Conservation (phyloP, 768 basidiomycete species). For the Lactifluus volemus region DNA sequence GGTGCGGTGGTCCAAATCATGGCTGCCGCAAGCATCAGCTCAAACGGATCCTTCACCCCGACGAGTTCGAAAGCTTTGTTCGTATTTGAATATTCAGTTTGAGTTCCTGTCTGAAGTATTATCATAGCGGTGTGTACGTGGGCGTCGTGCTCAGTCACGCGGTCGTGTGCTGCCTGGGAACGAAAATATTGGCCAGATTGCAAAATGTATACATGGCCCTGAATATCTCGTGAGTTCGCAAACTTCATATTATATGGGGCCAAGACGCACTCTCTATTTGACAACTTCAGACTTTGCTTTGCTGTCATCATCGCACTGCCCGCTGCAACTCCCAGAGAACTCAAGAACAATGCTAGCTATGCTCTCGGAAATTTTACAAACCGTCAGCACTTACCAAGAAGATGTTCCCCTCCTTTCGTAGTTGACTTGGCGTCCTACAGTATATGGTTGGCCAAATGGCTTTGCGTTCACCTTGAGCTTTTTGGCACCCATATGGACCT, state of each 20-base stretch:
- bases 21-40: conserved; percentile 38
- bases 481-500: conserved; percentile 38
- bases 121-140: conserved; percentile 50
- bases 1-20: conserved; percentile 51
- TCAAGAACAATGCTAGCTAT: conserved; percentile 32
- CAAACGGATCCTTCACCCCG: conserved; percentile 30
- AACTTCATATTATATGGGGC: neutral
- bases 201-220: conserved; percentile 68
- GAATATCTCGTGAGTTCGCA: conserved; percentile 48
- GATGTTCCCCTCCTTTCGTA: no score
- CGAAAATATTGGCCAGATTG: conserved; percentile 53
- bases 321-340: conserved; percentile 31
- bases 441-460: conserved; percentile 35
- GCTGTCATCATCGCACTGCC: conserved; percentile 53
- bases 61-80: conserved; percentile 40
- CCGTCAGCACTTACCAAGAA: conserved; percentile 17
- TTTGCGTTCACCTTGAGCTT: conserved; percentile 37
- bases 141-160: conserved; percentile 56
- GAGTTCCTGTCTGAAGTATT: neutral
- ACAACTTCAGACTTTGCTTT: conserved; percentile 40
- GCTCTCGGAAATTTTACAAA: conserved; percentile 36
- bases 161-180: conserved; percentile 58
- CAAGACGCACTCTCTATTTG: neutral
- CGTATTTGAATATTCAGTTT: conserved; percentile 3
- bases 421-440: conserved; percentile 17